Evolutionary conservation across 2,329 filamentous ascomycete genomes (phyloP).

Genomic region (Bipolaris sorokiniana): DNA sequence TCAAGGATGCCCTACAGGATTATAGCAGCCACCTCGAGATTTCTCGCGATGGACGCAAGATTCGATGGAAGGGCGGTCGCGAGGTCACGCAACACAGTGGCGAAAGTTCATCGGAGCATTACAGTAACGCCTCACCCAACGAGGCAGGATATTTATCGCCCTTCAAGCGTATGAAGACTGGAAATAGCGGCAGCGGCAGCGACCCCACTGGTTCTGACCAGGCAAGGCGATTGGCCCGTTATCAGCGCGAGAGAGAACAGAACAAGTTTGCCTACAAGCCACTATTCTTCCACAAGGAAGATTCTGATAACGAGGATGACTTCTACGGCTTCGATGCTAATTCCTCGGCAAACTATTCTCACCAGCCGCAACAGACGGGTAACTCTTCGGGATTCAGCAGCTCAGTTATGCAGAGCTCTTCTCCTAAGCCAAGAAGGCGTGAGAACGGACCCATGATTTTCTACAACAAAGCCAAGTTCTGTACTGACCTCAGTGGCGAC

Average conservation of each 20-base stretch:
- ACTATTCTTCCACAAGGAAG: constrained; percentile 55
- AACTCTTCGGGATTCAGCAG: constrained; percentile 54
- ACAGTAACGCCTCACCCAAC: constrained; percentile 58
- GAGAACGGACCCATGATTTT: constrained; percentile 81
- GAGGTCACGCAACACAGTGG: constrained; percentile 70
- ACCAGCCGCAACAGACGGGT: constrained; percentile 33
- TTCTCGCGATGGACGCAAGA: constrained; percentile 76
- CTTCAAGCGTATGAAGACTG: constrained; percentile 36
- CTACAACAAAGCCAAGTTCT: constrained; percentile 80
- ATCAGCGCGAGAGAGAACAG: constrained; percentile 31
- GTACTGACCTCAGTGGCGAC: constrained; percentile 78
- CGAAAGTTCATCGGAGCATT: constrained; percentile 57
- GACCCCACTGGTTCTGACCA: constrained; percentile 26
- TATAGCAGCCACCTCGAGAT: constrained; percentile 78
- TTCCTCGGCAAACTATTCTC: constrained; percentile 39
- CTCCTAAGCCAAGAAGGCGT: constrained; percentile 57
- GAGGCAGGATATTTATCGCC: constrained; percentile 44
- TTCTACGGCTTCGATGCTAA: constrained; percentile 42
- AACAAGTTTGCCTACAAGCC: constrained; percentile 55
- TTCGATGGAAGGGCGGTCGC: constrained; percentile 76
- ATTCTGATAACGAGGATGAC: constrained; percentile 49
- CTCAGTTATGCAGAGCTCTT: constrained; percentile 55
- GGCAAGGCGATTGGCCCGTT: constrained; percentile 25
- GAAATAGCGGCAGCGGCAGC: constrained; percentile 27
- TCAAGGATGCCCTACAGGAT: constrained; percentile 72